A percentile compares a stretch with the other conserved stretches of the same genome.
Evolutionary conservation across 2,329 filamentous ascomycete genomes (phyloP).

Genomic region (Ophiostoma montium): DNA sequence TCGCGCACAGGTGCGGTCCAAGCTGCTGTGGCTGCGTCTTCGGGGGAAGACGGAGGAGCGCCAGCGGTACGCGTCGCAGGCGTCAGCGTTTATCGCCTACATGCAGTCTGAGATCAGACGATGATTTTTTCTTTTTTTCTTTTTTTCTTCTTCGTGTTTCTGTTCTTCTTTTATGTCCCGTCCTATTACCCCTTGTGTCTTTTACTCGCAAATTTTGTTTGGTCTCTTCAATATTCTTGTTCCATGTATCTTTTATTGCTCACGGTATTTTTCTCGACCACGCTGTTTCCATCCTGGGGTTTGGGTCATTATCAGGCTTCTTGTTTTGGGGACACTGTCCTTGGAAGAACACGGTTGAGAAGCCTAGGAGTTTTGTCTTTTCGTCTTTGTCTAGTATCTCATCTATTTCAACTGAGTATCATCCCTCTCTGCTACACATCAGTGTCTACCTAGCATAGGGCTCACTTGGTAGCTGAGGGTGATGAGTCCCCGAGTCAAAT

Average conservation of each 20-base stretch:
- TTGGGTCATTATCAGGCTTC: not conserved
- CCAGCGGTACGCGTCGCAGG: slow-evolving; percentile 9
- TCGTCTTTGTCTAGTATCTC: not conserved
- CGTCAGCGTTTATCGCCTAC: slow-evolving; percentile 3
- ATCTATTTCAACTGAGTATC: not conserved
- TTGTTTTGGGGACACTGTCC: not conserved
- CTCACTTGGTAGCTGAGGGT: no score
- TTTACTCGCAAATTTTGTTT: not conserved
- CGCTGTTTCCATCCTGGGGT: not conserved
- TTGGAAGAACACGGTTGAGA: not conserved
- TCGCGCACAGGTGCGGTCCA: slow-evolving; percentile 12
- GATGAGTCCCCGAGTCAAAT: no score
- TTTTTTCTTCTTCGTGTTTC: not conserved
- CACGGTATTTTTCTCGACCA: not conserved
- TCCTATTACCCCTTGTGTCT: not conserved
- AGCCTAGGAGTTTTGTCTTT: not conserved
- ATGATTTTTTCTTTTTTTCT: not conserved
- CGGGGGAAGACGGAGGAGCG: slow-evolving; percentile 10
- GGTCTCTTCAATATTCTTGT: not conserved
- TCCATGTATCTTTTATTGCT: not conserved
- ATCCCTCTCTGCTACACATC: no score
- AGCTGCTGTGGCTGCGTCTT: slow-evolving; percentile 14
- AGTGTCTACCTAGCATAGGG: no score
- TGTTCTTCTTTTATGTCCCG: not conserved
- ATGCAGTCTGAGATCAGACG: not conserved